Percentiles rank a stretch among this genome's conserved stretches.
Conservation (phyloP, 2,329 filamentous ascomycete species). For the Bipolaris sorokiniana region DNA sequence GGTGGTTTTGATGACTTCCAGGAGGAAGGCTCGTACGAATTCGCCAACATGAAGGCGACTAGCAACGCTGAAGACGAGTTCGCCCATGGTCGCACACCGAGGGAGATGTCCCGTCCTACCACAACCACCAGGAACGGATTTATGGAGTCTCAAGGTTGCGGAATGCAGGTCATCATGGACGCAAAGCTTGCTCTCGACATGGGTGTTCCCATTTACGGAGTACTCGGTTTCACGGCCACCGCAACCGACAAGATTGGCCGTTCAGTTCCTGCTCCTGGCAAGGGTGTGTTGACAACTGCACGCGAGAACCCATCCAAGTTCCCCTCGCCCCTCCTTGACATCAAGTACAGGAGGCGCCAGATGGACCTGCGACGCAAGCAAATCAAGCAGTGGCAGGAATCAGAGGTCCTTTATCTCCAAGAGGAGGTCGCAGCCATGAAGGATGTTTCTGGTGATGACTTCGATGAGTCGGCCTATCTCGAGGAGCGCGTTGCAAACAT, state of each 20-base stretch:
- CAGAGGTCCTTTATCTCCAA: slow-evolving; percentile 88
- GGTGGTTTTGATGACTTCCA: slow-evolving; percentile 99
- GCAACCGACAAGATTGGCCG: slow-evolving; percentile 99
- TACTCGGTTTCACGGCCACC: slow-evolving; percentile 90
- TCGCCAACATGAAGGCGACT: slow-evolving; percentile 99
- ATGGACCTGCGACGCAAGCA: slow-evolving; percentile 92
- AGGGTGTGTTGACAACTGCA: slow-evolving; percentile 95
- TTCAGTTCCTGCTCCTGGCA: slow-evolving; percentile 92
- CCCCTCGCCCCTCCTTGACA: slow-evolving; percentile 93
- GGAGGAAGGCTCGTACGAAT: slow-evolving; percentile 98
- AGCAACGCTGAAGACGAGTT: slow-evolving; percentile 98
- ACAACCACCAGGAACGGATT: slow-evolving; percentile 97
- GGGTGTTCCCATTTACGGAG: slow-evolving; percentile 97
- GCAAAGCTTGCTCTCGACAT: slow-evolving; percentile 95
- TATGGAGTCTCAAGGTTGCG: slow-evolving; percentile 99
- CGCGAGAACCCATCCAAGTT: slow-evolving; percentile 90
- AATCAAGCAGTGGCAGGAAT: slow-evolving; percentile 96
- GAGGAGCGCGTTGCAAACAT: slow-evolving; percentile 86
- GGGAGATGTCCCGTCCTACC: slow-evolving; percentile 96
- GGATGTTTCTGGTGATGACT: slow-evolving; percentile 65
- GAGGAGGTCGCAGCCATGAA: slow-evolving; percentile 94
- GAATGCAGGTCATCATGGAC: slow-evolving; percentile 98
- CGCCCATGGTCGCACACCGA: slow-evolving; percentile 89
- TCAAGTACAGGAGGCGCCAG: slow-evolving; percentile 95
- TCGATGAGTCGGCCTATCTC: slow-evolving; percentile 84